Conservation (phyloP, 2,329 filamentous ascomycete genomes). For the Aspergillus quadricinctus region DNA sequence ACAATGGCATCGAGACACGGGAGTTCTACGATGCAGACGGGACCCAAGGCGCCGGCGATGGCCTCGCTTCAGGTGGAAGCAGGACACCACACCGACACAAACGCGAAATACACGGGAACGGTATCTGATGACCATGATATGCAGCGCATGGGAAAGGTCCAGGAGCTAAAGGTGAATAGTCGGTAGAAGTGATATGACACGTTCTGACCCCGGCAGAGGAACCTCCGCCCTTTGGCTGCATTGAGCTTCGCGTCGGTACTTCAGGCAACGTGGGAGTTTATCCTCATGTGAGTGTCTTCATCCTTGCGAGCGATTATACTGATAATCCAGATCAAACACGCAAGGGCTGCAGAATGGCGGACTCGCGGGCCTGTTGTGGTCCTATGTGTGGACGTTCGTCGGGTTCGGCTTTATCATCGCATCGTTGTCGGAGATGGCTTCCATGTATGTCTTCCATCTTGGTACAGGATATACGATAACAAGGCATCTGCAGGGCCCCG, state of each 20-base stretch:
- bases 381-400: constrained; percentile 50
- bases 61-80: constrained; percentile 6
- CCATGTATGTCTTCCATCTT: constrained; percentile 24
- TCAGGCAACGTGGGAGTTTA: constrained; percentile 34
- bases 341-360: constrained; percentile 24
- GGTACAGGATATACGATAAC: too few species aligned
- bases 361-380: constrained; percentile 25
- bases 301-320: too few species aligned
- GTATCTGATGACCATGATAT: constrained; percentile 24
- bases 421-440: constrained; percentile 61
- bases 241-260: constrained; percentile 33
- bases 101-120: constrained; percentile 5
- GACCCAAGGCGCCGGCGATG: not conserved
- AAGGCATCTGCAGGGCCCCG: constrained; percentile 39
- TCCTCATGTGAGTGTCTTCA: constrained; percentile 23
- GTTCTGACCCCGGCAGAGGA: constrained; percentile 19
- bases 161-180: constrained; percentile 23
- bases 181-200: not conserved
- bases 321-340: constrained; percentile 15
- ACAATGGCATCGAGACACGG: not conserved
- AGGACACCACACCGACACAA: not conserved
- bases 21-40: not conserved
- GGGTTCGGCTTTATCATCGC: constrained; percentile 61
- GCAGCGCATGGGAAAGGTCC: constrained; percentile 28
- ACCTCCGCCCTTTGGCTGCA: constrained; percentile 29